These are phyloP conservation scores for Chaetomium globosum DNA, from an alignment of 2,329 filamentous ascomycete species.

Conservation along the genomic window DNA sequence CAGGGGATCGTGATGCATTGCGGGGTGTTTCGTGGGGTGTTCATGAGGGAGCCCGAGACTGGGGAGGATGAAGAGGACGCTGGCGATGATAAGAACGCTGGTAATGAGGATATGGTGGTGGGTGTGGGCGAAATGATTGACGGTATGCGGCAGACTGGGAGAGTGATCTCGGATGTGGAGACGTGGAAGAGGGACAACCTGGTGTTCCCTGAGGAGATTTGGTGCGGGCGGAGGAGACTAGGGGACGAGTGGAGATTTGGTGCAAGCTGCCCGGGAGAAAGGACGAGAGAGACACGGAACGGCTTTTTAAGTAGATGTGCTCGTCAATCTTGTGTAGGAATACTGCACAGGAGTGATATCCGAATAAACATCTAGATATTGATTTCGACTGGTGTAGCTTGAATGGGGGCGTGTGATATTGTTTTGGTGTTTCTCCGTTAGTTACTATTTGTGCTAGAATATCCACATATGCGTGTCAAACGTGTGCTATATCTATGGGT, in stretches of 20 bases:
- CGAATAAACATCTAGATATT: background rate
- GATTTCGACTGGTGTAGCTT: background rate
- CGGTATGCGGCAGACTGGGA: background rate
- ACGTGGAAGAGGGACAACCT: background rate
- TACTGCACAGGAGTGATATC: background rate
- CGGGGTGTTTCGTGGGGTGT: too few relatives aligned
- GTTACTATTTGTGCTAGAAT: background rate
- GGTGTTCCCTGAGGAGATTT: background rate
- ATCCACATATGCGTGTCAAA: background rate
- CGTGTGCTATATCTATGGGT: background rate
- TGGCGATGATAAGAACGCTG: background rate
- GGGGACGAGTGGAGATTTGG: too few relatives aligned
- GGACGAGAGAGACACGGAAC: too few relatives aligned
- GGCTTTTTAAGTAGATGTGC: background rate
- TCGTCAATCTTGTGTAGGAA: background rate
- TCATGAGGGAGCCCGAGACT: too few relatives aligned
- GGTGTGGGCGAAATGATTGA: background rate
- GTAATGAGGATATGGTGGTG: too few relatives aligned
- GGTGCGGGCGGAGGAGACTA: too few relatives aligned
- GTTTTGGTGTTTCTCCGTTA: too few relatives aligned
- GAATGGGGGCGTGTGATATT: background rate
- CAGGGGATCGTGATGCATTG: too few relatives aligned
- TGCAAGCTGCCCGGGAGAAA: too few relatives aligned
- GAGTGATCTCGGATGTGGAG: background rate
- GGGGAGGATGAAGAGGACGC: too few relatives aligned